Conservation (phyloP, 1,139 yeast species). For the Zygosaccharomyces pseudobailii region DNA sequence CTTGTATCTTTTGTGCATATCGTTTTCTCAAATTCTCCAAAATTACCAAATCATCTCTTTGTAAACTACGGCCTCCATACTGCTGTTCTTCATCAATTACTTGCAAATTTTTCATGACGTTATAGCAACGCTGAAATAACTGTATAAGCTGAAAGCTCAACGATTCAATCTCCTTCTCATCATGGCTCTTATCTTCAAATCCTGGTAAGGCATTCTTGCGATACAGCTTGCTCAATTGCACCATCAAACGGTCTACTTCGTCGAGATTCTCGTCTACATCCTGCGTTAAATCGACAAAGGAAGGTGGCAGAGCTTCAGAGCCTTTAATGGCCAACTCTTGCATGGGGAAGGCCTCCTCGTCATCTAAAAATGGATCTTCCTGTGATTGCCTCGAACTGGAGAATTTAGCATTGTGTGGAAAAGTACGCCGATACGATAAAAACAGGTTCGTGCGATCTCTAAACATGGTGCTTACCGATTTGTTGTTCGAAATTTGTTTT, state of each 20-base stretch:
- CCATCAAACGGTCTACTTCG: constrained; percentile 47
- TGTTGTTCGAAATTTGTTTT: neutral
- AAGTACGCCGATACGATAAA: constrained; percentile 67
- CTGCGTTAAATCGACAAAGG: constrained; percentile 66
- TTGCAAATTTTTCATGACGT: constrained; percentile 64
- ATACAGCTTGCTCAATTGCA: constrained; percentile 57
- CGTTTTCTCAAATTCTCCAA: constrained; percentile 76
- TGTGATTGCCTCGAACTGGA: constrained; percentile 21
- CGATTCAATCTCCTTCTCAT: constrained; percentile 72
- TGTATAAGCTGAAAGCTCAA: constrained; percentile 69
- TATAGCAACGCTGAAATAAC: constrained; percentile 71
- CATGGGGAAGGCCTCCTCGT: constrained; percentile 19
- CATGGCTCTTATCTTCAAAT: constrained; percentile 66
- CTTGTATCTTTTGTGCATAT: constrained; percentile 81
- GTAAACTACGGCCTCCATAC: constrained; percentile 28
- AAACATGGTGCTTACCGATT: constrained; percentile 45
- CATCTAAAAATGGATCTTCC: constrained; percentile 38
- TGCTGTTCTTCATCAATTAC: constrained; percentile 38
- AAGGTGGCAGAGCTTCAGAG: constrained; percentile 62
- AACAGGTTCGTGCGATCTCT: constrained; percentile 70
- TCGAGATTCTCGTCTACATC: constrained; percentile 62
- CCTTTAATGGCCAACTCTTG: constrained; percentile 33
- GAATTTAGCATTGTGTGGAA: constrained; percentile 45
- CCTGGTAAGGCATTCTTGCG: constrained; percentile 83
- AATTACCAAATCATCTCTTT: constrained; percentile 54